These are phyloP conservation scores for Arthonia radiata DNA, from an alignment of 495 filamentous ascomycete species.

Conservation along the genomic window DNA sequence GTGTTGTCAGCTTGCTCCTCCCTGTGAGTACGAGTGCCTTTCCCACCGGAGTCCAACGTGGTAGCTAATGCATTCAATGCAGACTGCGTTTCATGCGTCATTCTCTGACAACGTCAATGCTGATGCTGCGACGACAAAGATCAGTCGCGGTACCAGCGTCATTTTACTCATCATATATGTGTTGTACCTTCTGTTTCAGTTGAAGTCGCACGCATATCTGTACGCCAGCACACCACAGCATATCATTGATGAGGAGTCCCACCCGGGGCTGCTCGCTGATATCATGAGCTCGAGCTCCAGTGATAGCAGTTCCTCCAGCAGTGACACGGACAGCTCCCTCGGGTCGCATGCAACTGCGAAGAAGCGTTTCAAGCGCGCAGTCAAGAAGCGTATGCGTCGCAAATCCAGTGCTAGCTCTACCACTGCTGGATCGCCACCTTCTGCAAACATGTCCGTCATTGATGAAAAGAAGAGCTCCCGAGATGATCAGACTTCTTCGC, in stretches of 20 bases:
- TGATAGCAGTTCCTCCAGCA: constrained; percentile 24
- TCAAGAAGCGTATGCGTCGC: constrained; percentile 37
- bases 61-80: neutral
- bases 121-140: constrained; percentile 44
- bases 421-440: constrained; percentile 24
- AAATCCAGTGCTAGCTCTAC: constrained; percentile 51
- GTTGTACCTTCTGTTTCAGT: constrained; percentile 70
- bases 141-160: constrained; percentile 80
- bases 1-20: constrained; percentile 61
- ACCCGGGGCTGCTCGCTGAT: constrained; percentile 59
- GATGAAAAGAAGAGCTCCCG: constrained; percentile 15
- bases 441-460: constrained; percentile 17
- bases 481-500: constrained; percentile 13
- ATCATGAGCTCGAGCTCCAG: constrained; percentile 32
- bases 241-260: constrained; percentile 69
- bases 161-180: constrained; percentile 62
- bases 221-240: constrained; percentile 76
- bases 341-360: constrained; percentile 48
- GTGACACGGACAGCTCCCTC: constrained; percentile 37
- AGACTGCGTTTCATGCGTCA: constrained; percentile 81
- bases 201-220: constrained; percentile 78
- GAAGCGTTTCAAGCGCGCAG: constrained; percentile 47
- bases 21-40: constrained; percentile 22
- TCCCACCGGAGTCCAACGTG: neutral
- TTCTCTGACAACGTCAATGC: constrained; percentile 38